A percentile compares a stretch with the other conserved stretches of the same genome.
Evolutionary conservation across 345 rosid genomes (phyloP).

Genomic region (Eucalyptus marginata): DNA sequence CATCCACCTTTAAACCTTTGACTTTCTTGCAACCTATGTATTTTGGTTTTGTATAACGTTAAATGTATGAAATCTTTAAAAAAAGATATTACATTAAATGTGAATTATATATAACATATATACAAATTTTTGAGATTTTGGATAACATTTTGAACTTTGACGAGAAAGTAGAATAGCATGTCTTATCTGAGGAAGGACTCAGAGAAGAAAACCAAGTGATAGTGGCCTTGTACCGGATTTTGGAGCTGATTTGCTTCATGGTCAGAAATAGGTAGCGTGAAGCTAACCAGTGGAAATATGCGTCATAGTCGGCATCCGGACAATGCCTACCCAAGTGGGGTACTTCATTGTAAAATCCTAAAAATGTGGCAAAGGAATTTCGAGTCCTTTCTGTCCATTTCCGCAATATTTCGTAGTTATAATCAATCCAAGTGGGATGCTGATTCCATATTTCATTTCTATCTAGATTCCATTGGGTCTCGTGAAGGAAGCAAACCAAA

Average conservation of each 20-base stretch:
- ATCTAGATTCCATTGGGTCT: not conserved
- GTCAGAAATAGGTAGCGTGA: not conserved
- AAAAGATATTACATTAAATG: not conserved
- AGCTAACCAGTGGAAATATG: not conserved
- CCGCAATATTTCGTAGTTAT: not conserved
- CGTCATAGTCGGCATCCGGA: not conserved
- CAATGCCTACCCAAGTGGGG: not conserved
- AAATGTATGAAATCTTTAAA: not conserved
- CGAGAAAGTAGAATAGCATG: not conserved
- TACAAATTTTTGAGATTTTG: too few species aligned
- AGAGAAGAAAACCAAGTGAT: not conserved
- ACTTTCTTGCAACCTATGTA: not conserved
- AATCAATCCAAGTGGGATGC: not conserved
- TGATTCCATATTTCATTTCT: not conserved
- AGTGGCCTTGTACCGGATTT: not conserved
- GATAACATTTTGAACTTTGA: not conserved
- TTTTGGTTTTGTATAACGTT: not conserved
- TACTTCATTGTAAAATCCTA: not conserved
- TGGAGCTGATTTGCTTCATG: not conserved
- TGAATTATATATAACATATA: not conserved
- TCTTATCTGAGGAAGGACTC: not conserved
- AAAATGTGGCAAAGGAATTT: not conserved
- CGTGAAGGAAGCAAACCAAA: not conserved
- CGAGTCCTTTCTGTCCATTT: not conserved
- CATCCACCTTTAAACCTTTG: not conserved